A percentile compares a stretch with the other conserved stretches of the same genome.
These are phyloP conservation scores for Botrytis byssoidea DNA, from an alignment of 2,329 filamentous ascomycete genomes.

Conservation along the genomic window DNA sequence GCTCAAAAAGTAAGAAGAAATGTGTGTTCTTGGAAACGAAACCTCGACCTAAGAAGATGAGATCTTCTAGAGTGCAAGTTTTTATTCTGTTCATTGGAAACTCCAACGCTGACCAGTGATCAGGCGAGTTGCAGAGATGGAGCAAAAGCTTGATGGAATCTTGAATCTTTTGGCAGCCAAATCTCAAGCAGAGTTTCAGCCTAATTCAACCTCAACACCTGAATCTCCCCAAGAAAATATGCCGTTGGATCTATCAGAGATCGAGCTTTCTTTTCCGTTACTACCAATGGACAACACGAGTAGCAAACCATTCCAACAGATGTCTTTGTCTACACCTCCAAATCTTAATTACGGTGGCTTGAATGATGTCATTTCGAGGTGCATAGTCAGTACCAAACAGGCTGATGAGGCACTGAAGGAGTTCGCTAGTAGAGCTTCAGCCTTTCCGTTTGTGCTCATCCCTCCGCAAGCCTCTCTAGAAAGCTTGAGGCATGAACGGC, in stretches of 20 bases:
- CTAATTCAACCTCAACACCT: neutral
- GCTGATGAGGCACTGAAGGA: conserved; percentile 26
- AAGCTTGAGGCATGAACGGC: conserved; percentile 46
- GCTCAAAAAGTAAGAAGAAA: conserved; percentile 24
- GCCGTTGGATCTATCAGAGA: conserved; percentile 9
- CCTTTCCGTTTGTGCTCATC: conserved; percentile 33
- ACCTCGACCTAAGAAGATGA: conserved; percentile 49
- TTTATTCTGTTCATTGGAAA: neutral
- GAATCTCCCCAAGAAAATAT: conserved; percentile 3
- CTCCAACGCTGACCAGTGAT: conserved; percentile 2
- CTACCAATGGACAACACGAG: neutral
- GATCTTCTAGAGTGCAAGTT: conserved; percentile 46
- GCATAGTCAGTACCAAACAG: conserved; percentile 23
- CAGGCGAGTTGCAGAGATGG: conserved; percentile 39
- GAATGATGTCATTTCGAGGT: conserved; percentile 26
- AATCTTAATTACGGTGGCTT: conserved; percentile 46
- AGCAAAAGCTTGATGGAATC: conserved; percentile 36
- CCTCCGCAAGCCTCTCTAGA: conserved; percentile 45
- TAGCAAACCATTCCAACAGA: conserved; percentile 32
- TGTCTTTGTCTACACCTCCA: conserved; percentile 52
- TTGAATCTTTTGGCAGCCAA: conserved; percentile 24
- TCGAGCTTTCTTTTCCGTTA: conserved; percentile 4
- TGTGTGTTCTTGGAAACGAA: conserved; percentile 50
- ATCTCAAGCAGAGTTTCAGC: conserved; percentile 24
- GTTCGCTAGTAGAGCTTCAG: conserved; percentile 22